These are phyloP conservation scores for Suhomyces kilbournensis DNA, from an alignment of 805 yeast species.

Conservation along the genomic window DNA sequence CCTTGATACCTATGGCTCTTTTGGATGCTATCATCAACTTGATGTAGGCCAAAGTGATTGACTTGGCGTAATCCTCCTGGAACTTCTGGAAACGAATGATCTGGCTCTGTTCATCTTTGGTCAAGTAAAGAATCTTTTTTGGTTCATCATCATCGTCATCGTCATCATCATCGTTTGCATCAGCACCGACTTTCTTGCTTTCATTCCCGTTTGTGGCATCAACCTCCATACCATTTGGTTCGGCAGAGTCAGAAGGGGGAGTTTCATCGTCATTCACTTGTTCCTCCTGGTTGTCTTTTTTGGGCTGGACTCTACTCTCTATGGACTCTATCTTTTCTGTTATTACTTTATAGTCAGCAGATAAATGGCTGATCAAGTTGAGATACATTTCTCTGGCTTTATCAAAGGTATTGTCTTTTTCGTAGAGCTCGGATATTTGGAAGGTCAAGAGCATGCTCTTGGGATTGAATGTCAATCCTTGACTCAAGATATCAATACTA, in stretches of 20 bases:
- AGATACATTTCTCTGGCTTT: constrained; percentile 52
- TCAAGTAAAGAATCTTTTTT: constrained; percentile 14
- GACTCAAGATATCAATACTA: constrained; percentile 47
- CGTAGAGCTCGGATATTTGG: constrained; percentile 67
- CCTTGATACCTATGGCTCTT: constrained; percentile 63
- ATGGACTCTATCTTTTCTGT: constrained; percentile 20
- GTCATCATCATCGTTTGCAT: constrained; percentile 7
- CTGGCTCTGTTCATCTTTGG: constrained; percentile 9
- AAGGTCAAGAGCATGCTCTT: constrained; percentile 63
- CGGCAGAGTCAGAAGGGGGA: background rate
- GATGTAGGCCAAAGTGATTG: constrained; percentile 65
- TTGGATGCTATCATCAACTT: constrained; percentile 70
- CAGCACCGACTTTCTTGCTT: background rate
- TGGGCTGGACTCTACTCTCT: constrained; percentile 11
- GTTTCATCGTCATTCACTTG: constrained; percentile 8
- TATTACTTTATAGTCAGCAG: constrained; percentile 31
- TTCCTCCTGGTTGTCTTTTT: background rate
- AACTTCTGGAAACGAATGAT: constrained; percentile 19
- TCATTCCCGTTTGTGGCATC: background rate
- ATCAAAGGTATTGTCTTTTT: constrained; percentile 50
- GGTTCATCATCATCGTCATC: constrained; percentile 15
- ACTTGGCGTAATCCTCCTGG: constrained; percentile 23
- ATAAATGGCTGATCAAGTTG: constrained; percentile 46
- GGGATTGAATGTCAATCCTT: constrained; percentile 65
- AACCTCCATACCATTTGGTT: background rate